Conservation (phyloP, 106 monocot genomes). For the Agapanthus africanus region DNA sequence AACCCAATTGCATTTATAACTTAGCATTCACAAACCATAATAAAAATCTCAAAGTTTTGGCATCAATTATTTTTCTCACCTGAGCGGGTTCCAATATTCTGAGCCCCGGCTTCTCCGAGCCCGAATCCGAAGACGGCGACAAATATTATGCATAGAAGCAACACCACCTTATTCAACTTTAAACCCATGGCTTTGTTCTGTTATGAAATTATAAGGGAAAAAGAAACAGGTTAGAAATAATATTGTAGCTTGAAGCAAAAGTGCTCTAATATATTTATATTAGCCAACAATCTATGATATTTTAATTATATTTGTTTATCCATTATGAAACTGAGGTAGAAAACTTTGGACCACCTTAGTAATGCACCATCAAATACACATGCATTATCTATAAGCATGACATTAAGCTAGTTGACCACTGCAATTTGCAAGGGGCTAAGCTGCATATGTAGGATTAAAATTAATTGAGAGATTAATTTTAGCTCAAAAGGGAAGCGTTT, state of each 20-base stretch:
- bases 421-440: neutral
- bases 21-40: too few relatives aligned
- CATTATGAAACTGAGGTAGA: neutral
- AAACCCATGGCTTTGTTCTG: neutral
- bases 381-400: neutral
- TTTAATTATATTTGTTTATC: neutral
- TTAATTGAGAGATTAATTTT: neutral
- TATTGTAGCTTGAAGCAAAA: neutral
- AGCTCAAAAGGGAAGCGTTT: neutral
- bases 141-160: neutral
- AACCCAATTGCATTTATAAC: too few relatives aligned
- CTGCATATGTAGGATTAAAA: too few relatives aligned
- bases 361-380: neutral
- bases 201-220: neutral
- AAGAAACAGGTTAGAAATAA: neutral
- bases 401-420: neutral
- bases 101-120: constrained; percentile 8
- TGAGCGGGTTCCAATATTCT: neutral
- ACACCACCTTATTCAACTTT: constrained; percentile 1
- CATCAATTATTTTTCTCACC: neutral
- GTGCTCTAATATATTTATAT: neutral
- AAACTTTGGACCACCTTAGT: constrained; percentile 1
- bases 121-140: neutral
- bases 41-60: neutral
- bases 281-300: neutral